phyloP scores from a whole-genome alignment of 1,284 basidiomycete genomes.

The Austroboletus novae-zelandiae region DNA sequence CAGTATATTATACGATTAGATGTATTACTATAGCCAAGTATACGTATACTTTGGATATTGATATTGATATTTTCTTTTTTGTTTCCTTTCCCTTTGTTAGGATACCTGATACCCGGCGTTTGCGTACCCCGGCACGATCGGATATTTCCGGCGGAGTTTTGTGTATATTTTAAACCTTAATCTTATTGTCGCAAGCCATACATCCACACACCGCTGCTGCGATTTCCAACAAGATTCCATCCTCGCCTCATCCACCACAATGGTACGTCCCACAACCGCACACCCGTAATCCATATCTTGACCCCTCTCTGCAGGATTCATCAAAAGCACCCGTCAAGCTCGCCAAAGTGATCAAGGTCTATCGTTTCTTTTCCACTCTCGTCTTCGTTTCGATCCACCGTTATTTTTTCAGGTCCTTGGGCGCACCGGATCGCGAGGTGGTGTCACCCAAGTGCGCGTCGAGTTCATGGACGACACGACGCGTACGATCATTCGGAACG shows the following conservation, averaged over 20 bases:
- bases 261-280: constrained; percentile 21
- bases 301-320: constrained; percentile 52
- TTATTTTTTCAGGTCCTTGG: constrained; percentile 86
- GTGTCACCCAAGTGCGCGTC: constrained; percentile 99
- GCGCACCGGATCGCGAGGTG: constrained; percentile 98
- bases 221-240: constrained; percentile 3
- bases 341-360: constrained; percentile 92
- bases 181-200: constrained; percentile 15
- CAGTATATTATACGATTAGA: constrained; percentile 9
- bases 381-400: background rate
- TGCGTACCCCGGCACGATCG: constrained; percentile 7
- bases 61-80: background rate
- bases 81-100: background rate
- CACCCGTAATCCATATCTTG: background rate
- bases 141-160: constrained; percentile 27
- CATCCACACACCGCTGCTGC: constrained; percentile 16
- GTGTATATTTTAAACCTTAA: constrained; percentile 23
- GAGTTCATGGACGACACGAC: constrained; percentile 99
- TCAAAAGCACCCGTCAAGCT: constrained; percentile 93
- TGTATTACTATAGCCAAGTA: constrained; percentile 10
- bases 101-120: too few species aligned
- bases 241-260: constrained; percentile 8
- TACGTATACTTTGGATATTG: constrained; percentile 1
- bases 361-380: too few species aligned
- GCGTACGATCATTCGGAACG: constrained; percentile 98